Base-by-base conservation (phyloP, 1,284 basidiomycete species). In the Ceratobasidium sp. region DNA sequence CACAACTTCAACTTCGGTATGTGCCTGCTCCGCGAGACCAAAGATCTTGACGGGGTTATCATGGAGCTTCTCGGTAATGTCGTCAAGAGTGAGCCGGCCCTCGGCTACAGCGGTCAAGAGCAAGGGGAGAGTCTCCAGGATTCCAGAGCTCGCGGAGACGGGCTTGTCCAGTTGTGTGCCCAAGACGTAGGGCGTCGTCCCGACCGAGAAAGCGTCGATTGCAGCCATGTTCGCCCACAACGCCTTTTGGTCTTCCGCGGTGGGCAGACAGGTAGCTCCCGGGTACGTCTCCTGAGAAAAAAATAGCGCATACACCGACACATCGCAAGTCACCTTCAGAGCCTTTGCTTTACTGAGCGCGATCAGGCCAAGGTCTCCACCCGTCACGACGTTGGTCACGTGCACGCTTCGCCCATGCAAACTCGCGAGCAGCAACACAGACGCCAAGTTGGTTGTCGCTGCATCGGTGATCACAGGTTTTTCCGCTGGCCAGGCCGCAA, bases 401-500 rank as follows among this genome's bases (percentile, higher is more conserved):
- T 99, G 97, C 39, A 99, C 89, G 79, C 89, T 91, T 76, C 96
- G 91, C 80, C 87, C 91, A 83, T 99, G 92, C 68, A 99, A 88
- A 80, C 94, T 97, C 16, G 97, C 96, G 59, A 99, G 85, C 34
- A 99, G 87, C 39, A 99, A 88, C 61, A 98, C 89, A 0, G 96
- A 98, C 1, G 98, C 97, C 34, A 99, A 89, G 79, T 98, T 92
- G 0, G 95, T 93, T 24, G 93, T 92, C 78, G 92, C 92, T 7
- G 98, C 97, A 81, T 98, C 93, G 0, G 97, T 98, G 69, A 98
- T 87, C 80, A 99, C 95, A 27, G 92, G 92, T 83, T 96, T 97
- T 79, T 98, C 94, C 22, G 84, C 80, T 0, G 97, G 93, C 97
- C 98, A 99, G 5, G 91, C 87, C 19, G 93, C 88, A 81, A 98